Evolutionary conservation across 2,329 filamentous ascomycete genomes (phyloP), one percentile per base, ranked within the genome.

Genomic region (Coniella vitis): DNA sequence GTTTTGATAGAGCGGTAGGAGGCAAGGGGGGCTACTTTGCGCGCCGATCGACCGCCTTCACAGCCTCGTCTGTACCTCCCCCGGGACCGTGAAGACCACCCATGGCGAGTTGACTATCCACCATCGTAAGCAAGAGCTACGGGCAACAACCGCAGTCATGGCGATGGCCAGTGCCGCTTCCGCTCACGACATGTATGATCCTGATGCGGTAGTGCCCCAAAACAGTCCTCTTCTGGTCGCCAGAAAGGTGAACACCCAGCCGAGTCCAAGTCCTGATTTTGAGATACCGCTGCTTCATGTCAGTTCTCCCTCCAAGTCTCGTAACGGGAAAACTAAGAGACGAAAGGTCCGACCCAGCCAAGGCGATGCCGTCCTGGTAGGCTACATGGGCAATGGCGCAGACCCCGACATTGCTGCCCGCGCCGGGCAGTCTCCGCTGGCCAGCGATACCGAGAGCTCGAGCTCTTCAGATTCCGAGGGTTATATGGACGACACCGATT

Each of bases 311-410:
- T 61, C 59, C 57, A 65, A 58, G 55, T 59, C 59, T 52, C 64
- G 63, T 57, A 62, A 65, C 63, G 71, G 70, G 62, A 73, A 71
- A 60, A 67, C 71, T 72, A 75, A 74, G 71, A 68, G 66, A 42
- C 69, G 62, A 59, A 80, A 79, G 75, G 67, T 74, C 54, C 71
- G 66, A 56, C 70, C 76, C 37, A 79, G 69, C 58, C 77, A 78
- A 61, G 79, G 77, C 58, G 81, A 86, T 74, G 78, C 73, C 57
- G 81, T 87, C 55, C 73, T 91, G 64, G 74, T 91, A 54, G 67
- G 70, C 49, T 72, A 75, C 63, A 74, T 90, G 69, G 78, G 71
- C 57, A 78, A 72, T 60, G 79, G 81, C 59, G 80, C 81, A 60
- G 72, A 72, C 56, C 81, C 78, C 44, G 82, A 89, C 44, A 76